Evolutionary conservation across 768 basidiomycete genomes (phyloP).

Genomic region (Suillus luteus): DNA sequence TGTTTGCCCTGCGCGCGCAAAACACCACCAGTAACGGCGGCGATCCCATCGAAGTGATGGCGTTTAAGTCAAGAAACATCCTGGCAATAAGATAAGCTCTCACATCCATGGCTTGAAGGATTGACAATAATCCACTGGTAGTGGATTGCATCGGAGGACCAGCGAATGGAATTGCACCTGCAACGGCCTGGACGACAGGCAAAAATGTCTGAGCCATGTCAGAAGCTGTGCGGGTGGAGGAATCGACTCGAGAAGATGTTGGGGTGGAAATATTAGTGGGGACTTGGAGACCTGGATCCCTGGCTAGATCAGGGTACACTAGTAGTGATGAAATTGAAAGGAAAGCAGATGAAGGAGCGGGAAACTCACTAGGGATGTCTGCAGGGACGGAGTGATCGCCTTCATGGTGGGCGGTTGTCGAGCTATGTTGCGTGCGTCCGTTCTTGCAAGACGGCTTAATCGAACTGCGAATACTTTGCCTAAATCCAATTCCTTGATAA

Average conservation of each 20-base stretch:
- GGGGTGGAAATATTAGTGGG: not conserved
- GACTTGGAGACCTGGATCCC: not conserved
- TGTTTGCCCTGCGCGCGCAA: slow-evolving; percentile 84
- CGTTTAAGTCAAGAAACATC: not conserved
- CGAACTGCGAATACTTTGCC: not conserved
- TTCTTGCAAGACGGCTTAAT: not conserved
- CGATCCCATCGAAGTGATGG: slow-evolving; percentile 64
- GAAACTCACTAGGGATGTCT: not conserved
- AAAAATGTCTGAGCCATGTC: not conserved
- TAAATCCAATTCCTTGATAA: not conserved
- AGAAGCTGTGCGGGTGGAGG: not conserved
- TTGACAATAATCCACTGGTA: not conserved
- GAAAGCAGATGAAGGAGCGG: not conserved
- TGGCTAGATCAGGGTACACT: not conserved
- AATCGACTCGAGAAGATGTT: not conserved
- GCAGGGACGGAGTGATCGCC: not conserved
- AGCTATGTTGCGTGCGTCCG: not conserved
- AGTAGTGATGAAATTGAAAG: not conserved
- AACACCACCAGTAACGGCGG: slow-evolving; percentile 71
- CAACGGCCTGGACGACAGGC: not conserved
- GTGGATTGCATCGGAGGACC: not conserved
- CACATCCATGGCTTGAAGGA: not conserved
- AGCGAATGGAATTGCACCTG: not conserved
- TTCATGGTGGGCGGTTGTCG: not conserved
- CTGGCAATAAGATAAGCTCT: not conserved